Percentiles rank a stretch among this genome's conserved stretches.
Conservation (phyloP, 2,329 filamentous ascomycete genomes). For the Hypoxylon sp. region DNA sequence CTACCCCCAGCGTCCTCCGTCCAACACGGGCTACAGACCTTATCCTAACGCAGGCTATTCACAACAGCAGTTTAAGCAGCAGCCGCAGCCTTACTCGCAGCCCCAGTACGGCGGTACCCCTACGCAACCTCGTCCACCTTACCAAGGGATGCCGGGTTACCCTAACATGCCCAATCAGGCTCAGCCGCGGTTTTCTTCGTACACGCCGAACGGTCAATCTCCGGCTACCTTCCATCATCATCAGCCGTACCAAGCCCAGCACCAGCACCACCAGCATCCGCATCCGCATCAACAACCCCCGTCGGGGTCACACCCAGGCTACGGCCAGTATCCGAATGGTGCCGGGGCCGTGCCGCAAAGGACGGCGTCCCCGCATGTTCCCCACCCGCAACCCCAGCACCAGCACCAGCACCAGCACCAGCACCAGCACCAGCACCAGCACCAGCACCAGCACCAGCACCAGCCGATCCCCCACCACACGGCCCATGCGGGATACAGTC, state of each 20-base stretch:
- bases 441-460: slow-evolving; percentile 39
- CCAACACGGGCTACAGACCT: slow-evolving; percentile 58
- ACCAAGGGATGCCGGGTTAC: slow-evolving; percentile 51
- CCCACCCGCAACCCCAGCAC: slow-evolving; percentile 39
- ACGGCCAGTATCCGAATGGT: slow-evolving; percentile 44
- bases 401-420: slow-evolving; percentile 33
- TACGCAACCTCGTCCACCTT: slow-evolving; percentile 53
- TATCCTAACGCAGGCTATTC: slow-evolving; percentile 54
- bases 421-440: too few species aligned
- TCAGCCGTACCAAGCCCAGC: slow-evolving; percentile 41
- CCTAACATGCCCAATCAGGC: slow-evolving; percentile 52
- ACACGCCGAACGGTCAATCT: slow-evolving; percentile 39
- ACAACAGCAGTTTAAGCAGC: slow-evolving; percentile 60
- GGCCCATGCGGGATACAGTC: slow-evolving; percentile 40
- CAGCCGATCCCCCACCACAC: slow-evolving; percentile 42
- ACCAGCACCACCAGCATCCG: slow-evolving; percentile 35
- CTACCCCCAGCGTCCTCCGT: slow-evolving; percentile 47
- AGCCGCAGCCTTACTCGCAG: slow-evolving; percentile 62
- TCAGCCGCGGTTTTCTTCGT: slow-evolving; percentile 47
- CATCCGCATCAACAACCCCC: too few species aligned
- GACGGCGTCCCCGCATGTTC: slow-evolving; percentile 44
- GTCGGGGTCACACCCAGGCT: slow-evolving; percentile 42
- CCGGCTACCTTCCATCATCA: slow-evolving; percentile 33
- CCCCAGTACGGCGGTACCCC: slow-evolving; percentile 56
- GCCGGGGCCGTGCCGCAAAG: slow-evolving; percentile 37